Evolutionary conservation across 495 filamentous ascomycete genomes (phyloP).

Genomic region (Opeltia flavorubescens): DNA sequence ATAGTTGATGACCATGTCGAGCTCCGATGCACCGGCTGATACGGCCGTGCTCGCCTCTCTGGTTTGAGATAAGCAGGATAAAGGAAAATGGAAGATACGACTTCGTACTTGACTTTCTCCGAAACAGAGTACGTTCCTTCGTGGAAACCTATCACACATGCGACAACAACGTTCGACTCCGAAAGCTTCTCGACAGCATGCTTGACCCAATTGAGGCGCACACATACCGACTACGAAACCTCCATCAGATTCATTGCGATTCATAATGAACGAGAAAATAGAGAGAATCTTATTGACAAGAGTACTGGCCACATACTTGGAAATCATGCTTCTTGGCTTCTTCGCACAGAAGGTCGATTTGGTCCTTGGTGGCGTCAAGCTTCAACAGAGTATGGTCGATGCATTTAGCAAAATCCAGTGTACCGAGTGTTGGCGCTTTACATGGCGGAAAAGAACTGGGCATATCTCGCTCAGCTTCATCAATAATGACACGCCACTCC

Average conservation of each 20-base stretch:
- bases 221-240: slow-evolving; percentile 34
- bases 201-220: slow-evolving; percentile 37
- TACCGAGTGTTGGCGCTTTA: slow-evolving; percentile 9
- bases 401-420: slow-evolving; percentile 16
- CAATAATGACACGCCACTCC: slow-evolving; percentile 9
- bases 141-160: slow-evolving; percentile 54
- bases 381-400: slow-evolving; percentile 58
- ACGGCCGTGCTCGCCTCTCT: slow-evolving; percentile 44
- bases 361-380: slow-evolving; percentile 32
- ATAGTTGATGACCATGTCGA: slow-evolving; percentile 57
- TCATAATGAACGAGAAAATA: slow-evolving; percentile 13
- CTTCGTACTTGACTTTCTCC: slow-evolving; percentile 33
- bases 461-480: slow-evolving; percentile 2
- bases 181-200: slow-evolving; percentile 39
- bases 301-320: slow-evolving; percentile 25
- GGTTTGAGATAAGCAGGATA: slow-evolving; percentile 8
- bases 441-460: not conserved
- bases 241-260: slow-evolving; percentile 9
- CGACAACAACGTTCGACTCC: slow-evolving; percentile 35
- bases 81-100: not conserved
- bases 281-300: not conserved
- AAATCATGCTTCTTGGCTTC: slow-evolving; percentile 47
- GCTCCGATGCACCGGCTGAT: slow-evolving; percentile 41
- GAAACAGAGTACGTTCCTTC: slow-evolving; percentile 42
- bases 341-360: slow-evolving; percentile 47